Base-by-base conservation (phyloP, 2,329 filamentous ascomycete genomes). In the Penicillium sp. region DNA sequence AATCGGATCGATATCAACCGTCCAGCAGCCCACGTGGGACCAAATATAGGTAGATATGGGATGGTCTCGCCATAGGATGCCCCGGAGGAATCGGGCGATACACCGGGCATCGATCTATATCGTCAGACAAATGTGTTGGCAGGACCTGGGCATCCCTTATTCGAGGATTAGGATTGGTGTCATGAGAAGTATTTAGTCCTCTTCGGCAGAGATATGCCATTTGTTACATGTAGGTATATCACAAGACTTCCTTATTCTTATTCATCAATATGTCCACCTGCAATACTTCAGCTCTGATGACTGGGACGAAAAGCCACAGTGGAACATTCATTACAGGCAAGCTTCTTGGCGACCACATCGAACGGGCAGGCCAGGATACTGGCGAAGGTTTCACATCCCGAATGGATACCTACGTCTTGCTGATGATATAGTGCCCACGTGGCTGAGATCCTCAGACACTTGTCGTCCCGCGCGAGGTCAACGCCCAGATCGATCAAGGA, bases 331-430 rank as follows among this genome's bases (percentile, higher is more conserved):
- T 41, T 79, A 79, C 61, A 75, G 62, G n/a, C n/a, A 80, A 50
- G 74, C 75, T 73, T 78, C 12, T 79, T 9, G 77, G 73, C 1
- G 70, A 79, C 59, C 60, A 63, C 3, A 78, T 80, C 36, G 70
- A 77, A 57, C 69, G 68, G 47, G 49, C 59, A 13, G 63, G 61
- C n/a, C 63, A 64, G 58, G 58, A 57, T 63, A 46, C 13, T 7
- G 25, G 27, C 16, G 9, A 27, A 16, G 16, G 7, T 9, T 31
- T 19, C 7, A 6, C 10, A 14, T n/a, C 31, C 31, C 14, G 13
- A 27, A 41, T 28, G 9, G 16, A 16, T n/a, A n/a, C n/a, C n/a
- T 42, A 37, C 30, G 39, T 28, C 12, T 35, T 18, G 10, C 29
- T 48, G 19, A 52, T 14, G 10, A 13, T 16, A 46, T 44, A n/a